These are phyloP conservation scores for Dactylellina cionopaga DNA, from an alignment of 2,329 filamentous ascomycete genomes.

Conservation along the genomic window DNA sequence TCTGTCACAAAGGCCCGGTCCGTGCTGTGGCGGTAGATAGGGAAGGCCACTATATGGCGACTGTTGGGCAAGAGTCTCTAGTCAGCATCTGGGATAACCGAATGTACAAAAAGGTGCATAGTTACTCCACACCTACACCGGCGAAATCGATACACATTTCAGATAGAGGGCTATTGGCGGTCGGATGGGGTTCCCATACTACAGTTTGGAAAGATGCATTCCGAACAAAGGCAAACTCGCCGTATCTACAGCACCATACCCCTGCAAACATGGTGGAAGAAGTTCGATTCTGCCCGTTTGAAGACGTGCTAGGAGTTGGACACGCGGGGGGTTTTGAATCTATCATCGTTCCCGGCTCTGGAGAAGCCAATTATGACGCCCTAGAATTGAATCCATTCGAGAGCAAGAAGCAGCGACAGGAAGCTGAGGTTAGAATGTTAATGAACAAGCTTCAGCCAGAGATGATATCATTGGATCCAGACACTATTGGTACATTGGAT, in stretches of 20 bases:
- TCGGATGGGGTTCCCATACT: conserved; percentile 88
- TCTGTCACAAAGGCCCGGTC: conserved; percentile 89
- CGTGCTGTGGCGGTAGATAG: conserved; percentile 85
- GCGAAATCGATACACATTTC: conserved; percentile 87
- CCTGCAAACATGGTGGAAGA: conserved; percentile 83
- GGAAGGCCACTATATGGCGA: conserved; percentile 94
- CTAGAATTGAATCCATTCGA: conserved; percentile 96
- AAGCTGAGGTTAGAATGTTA: conserved; percentile 86
- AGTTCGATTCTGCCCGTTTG: conserved; percentile 90
- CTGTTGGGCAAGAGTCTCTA: conserved; percentile 85
- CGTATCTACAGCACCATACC: conserved; percentile 93
- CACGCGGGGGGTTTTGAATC: conserved; percentile 89
- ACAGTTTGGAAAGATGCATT: conserved; percentile 88
- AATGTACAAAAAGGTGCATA: conserved; percentile 91
- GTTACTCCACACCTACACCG: conserved; percentile 83
- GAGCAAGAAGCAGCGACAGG: conserved; percentile 88
- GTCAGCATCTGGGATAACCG: conserved; percentile 97
- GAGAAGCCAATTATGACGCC: conserved; percentile 95
- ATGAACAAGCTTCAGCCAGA: conserved; percentile 95
- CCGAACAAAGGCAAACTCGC: conserved; percentile 73
- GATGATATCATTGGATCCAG: conserved; percentile 94
- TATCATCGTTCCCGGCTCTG: conserved; percentile 90
- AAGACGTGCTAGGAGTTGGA: conserved; percentile 87
- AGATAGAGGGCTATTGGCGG: conserved; percentile 84
- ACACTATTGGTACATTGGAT: conserved; percentile 89